A percentile compares a stretch with the other conserved stretches of the same genome.
Conservation (phyloP, 2,329 filamentous ascomycete species). For the Ascochyta clinopodiicola region DNA sequence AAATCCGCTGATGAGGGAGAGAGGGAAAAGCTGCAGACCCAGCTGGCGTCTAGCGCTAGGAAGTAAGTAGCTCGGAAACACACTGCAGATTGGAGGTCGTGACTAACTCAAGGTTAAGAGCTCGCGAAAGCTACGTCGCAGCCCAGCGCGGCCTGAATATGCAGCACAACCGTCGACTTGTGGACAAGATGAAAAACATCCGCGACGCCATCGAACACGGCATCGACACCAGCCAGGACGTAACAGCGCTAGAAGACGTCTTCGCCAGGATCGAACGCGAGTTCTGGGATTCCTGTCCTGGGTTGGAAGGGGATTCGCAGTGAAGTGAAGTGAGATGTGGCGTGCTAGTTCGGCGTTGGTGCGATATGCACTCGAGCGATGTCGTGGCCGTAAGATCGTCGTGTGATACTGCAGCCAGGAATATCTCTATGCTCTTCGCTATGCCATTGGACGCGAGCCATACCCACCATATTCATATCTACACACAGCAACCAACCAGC, state of each 20-base stretch:
- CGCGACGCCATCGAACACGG: slow-evolving; percentile 11
- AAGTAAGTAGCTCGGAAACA: not conserved
- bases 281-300: slow-evolving; percentile 4
- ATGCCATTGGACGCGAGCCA: too few species aligned
- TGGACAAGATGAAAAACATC: slow-evolving; percentile 4
- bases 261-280: slow-evolving; percentile 8
- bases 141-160: slow-evolving; percentile 1
- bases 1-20: not conserved
- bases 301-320: not conserved
- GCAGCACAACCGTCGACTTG: slow-evolving; percentile 3
- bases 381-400: too few species aligned
- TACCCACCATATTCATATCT: too few species aligned
- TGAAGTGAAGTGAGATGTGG: not conserved
- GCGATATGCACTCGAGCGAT: too few species aligned
- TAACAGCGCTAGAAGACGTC: slow-evolving; percentile 5
- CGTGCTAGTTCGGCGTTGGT: too few species aligned
- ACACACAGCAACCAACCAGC: too few species aligned
- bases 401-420: too few species aligned
- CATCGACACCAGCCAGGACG: not conserved
- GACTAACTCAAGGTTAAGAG: not conserved
- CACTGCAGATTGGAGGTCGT: too few species aligned
- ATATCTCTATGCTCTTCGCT: too few species aligned
- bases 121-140: slow-evolving; percentile 4
- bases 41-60: slow-evolving; percentile 7
- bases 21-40: slow-evolving; percentile 1